These are phyloP conservation scores for Colletotrichum phormii DNA, from an alignment of 2,329 filamentous ascomycete genomes.

Conservation along the genomic window DNA sequence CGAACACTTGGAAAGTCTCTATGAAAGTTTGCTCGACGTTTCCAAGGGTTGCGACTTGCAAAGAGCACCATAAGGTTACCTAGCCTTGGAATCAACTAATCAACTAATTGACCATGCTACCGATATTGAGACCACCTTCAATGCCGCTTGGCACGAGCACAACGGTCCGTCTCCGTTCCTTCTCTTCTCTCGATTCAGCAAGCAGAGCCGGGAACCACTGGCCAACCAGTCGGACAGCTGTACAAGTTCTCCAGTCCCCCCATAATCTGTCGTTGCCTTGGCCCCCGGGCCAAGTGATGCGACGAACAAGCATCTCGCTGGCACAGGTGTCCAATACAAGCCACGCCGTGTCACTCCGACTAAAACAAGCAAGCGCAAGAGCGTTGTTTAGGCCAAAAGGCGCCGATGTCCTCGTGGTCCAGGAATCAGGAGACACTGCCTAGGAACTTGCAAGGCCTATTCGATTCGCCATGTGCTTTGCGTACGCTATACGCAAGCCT, in stretches of 20 bases:
- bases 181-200: constrained; percentile 13
- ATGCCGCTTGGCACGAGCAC: background rate
- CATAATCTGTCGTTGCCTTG: constrained; percentile 12
- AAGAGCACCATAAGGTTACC: background rate
- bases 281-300: constrained; percentile 12
- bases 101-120: background rate
- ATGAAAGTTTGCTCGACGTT: constrained; percentile 11
- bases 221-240: background rate
- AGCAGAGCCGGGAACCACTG: constrained; percentile 20
- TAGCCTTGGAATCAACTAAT: background rate
- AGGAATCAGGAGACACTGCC: background rate
- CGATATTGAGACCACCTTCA: background rate
- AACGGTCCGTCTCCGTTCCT: constrained; percentile 2
- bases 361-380: constrained; percentile 10
- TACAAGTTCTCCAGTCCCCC: background rate
- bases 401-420: background rate
- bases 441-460: background rate
- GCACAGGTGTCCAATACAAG: constrained; percentile 25
- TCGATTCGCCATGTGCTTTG: background rate
- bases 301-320: constrained; percentile 29
- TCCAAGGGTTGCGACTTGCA: constrained; percentile 3
- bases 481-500: background rate
- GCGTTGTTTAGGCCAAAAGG: background rate
- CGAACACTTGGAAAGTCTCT: background rate
- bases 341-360: constrained; percentile 13